Percentiles rank a stretch among this genome's conserved stretches.
Evolutionary conservation across 768 basidiomycete species (phyloP).

Genomic region (Collybia sp.): DNA sequence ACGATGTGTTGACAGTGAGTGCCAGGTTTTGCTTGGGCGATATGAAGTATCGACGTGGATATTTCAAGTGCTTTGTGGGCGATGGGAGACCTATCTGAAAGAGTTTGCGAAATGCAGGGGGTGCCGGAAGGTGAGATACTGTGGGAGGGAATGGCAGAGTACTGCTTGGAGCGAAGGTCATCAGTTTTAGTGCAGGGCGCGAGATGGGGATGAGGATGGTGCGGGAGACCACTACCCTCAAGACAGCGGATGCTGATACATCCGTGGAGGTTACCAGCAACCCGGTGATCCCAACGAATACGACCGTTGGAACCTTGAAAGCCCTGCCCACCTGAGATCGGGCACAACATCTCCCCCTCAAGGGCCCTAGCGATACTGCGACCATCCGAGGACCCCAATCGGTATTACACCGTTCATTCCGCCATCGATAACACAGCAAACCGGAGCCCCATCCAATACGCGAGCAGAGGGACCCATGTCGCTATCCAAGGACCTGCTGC

Average conservation of each 20-base stretch:
- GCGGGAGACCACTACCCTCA: constrained; percentile 10
- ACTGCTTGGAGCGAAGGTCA: constrained; percentile 97
- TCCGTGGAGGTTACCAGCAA: not conserved
- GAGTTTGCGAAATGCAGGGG: constrained; percentile 97
- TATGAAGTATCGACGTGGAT: not conserved
- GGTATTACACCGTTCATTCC: not conserved
- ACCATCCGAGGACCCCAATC: constrained; percentile 1
- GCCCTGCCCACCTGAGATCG: not conserved
- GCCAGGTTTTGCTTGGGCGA: not conserved
- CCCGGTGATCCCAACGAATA: not conserved
- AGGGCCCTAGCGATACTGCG: not conserved
- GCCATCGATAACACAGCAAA: too few relatives aligned
- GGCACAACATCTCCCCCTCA: not conserved
- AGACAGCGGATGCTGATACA: not conserved
- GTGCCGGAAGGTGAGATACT: constrained; percentile 98
- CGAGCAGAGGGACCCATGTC: not conserved
- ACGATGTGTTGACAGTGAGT: too few relatives aligned
- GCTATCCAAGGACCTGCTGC: not conserved
- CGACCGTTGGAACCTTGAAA: not conserved
- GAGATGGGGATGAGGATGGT: constrained; percentile 43
- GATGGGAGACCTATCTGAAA: constrained; percentile 88
- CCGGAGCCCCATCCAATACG: too few relatives aligned
- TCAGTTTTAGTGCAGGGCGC: constrained; percentile 87
- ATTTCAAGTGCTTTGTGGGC: constrained; percentile 83
- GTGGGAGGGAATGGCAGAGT: constrained; percentile 95